Conservation (phyloP, 2,329 filamentous ascomycete genomes). For the Apiospora kogelbergensis region DNA sequence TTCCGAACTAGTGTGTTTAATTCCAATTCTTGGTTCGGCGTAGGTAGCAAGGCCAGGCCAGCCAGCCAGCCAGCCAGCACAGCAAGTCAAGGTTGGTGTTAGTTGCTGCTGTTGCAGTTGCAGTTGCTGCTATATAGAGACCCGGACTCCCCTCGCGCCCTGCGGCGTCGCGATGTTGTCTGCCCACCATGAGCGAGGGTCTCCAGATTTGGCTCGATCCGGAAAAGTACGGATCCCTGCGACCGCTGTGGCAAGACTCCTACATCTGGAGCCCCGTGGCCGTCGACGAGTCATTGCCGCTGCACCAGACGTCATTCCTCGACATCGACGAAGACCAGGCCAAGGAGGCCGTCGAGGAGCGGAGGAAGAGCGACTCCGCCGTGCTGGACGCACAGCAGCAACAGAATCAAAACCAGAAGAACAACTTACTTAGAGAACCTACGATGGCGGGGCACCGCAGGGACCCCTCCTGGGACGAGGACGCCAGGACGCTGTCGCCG, state of each 20-base stretch:
- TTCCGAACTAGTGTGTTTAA: background rate
- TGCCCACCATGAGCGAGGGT: background rate
- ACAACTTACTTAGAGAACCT: background rate
- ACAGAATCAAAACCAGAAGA: background rate
- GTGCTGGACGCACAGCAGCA: background rate
- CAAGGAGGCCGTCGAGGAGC: background rate
- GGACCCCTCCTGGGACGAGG: background rate
- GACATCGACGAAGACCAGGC: conserved; percentile 11
- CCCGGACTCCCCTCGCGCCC: background rate
- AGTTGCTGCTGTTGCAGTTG: too few species aligned
- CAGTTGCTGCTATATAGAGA: background rate
- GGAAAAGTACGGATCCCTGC: conserved; percentile 8
- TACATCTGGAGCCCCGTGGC: conserved; percentile 18
- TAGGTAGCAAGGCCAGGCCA: too few species aligned
- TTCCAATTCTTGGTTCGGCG: background rate
- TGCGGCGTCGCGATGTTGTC: background rate
- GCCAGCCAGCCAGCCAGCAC: too few species aligned
- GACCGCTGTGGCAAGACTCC: conserved; percentile 15
- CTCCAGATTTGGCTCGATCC: conserved; percentile 13
- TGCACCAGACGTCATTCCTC: conserved; percentile 16
- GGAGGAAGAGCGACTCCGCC: background rate
- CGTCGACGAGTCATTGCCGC: conserved; percentile 15
- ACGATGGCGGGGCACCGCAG: background rate
- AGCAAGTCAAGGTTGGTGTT: too few species aligned
- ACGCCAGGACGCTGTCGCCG: background rate